Percentiles rank a stretch among this genome's conserved stretches.
These are phyloP conservation scores for Fusarium cyanostomum DNA, from an alignment of 2,329 filamentous ascomycete species.

Conservation along the genomic window DNA sequence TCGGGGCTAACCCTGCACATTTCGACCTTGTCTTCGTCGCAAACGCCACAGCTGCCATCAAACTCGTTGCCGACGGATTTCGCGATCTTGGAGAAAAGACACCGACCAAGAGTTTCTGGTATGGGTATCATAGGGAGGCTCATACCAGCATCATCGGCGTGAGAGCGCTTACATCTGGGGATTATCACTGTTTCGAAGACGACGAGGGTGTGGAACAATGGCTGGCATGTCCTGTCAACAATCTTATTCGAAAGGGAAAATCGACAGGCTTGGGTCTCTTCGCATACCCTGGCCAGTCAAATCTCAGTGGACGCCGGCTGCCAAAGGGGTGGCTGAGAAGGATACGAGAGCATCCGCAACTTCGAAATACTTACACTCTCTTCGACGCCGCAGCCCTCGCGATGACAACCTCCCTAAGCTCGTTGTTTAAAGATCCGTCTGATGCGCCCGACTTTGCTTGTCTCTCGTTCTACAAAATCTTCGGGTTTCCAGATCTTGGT, in stretches of 20 bases:
- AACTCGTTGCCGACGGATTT: conserved; percentile 68
- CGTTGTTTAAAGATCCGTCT: conserved; percentile 58
- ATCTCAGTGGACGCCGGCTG: conserved; percentile 72
- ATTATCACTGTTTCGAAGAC: conserved; percentile 67
- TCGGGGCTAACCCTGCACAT: conserved; percentile 65
- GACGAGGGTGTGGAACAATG: conserved; percentile 63
- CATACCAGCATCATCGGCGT: conserved; percentile 75
- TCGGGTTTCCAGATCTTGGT: conserved; percentile 72
- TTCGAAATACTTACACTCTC: conserved; percentile 57
- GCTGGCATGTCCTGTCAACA: conserved; percentile 45
- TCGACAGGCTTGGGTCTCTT: conserved; percentile 55
- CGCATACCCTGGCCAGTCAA: conserved; percentile 75
- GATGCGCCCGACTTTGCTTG: conserved; percentile 68
- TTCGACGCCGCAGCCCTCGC: conserved; percentile 72
- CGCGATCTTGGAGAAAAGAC: conserved; percentile 61
- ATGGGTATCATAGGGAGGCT: conserved; percentile 68
- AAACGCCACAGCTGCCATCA: conserved; percentile 71
- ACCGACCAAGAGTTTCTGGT: conserved; percentile 60
- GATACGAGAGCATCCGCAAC: conserved; percentile 43
- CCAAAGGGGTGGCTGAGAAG: conserved; percentile 64
- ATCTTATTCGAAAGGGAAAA: conserved; percentile 26
- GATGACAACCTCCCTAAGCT: conserved; percentile 67
- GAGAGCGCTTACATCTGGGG: conserved; percentile 66
- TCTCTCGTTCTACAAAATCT: conserved; percentile 73
- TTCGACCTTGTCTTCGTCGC: conserved; percentile 71